Base-by-base conservation (phyloP, 805 yeast species). In the Candida vaughaniae region DNA sequence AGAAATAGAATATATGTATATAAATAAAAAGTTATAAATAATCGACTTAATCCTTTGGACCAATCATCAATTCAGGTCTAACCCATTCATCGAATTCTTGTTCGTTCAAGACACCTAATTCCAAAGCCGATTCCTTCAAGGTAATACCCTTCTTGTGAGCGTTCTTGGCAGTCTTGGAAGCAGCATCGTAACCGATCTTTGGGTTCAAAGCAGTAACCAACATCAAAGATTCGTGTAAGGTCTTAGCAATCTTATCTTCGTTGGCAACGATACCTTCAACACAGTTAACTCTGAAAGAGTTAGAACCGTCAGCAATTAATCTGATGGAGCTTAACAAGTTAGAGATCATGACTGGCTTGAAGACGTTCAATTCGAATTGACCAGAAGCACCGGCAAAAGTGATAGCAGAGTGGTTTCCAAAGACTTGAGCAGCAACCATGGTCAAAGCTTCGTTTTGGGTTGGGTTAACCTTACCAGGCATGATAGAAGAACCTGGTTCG, bases 391-490 rank as follows among this genome's bases (percentile, higher is more conserved):
- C 99, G 29, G 96, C 95, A 61, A 87, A 88, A 23, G 98, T 90
- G 69, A 93, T 86, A 47, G 96, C 80, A 30, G 96, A 69, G 69
- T 93, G 82, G 81, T 93, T 93, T 64, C 99, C 99, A 62, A 93
- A 88, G 18, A 93, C 97, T 75, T 93, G 99, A 47, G 93, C 79
- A 62, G 96, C 89, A 45, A 91, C 96, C 95, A 93, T 95, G 48
- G 98, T 93, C 63, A 93, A 72, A 38, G 99, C 99, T 77, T 93
- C 99, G 66, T 90, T 90, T 75, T 93, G 99, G 39, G 99, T 93
- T 49, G 99, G 99, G 78, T 93, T 93, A 47, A 93, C 97, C 73
- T 93, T 93, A 62, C 99, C 99, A 36, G 99, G 99, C 99, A 93
- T 93, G 67, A 93, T 93, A 19, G 97, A 89, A 42, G 97, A 88